phyloP scores from a whole-genome alignment of 73 alveolate species.

The Symbiodinium natans region DNA sequence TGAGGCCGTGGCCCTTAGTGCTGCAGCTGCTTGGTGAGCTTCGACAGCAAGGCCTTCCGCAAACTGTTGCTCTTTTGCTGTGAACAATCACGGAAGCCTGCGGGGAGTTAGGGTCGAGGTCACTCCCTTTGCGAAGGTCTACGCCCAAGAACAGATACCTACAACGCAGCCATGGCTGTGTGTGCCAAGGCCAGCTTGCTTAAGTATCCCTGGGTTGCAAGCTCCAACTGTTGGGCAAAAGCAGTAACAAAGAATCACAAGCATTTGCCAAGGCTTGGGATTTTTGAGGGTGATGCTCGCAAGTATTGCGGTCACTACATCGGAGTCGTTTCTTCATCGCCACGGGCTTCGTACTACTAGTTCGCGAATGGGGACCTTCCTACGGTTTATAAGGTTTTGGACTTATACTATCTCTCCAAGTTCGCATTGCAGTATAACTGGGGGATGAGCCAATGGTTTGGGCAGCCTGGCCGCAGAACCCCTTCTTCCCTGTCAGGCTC shows the following conservation, averaged over 20 bases:
- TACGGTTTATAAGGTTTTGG: too few species aligned
- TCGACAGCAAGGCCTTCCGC: conserved; percentile 39
- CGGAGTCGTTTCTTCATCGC: background rate
- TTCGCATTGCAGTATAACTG: too few species aligned
- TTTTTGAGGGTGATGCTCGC: background rate
- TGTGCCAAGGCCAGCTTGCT: conserved; percentile 26
- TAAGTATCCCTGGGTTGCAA: background rate
- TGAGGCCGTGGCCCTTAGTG: conserved; percentile 52
- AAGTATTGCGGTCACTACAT: background rate
- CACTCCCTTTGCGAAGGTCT: conserved; percentile 4
- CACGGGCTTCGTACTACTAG: too few species aligned
- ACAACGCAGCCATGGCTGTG: conserved; percentile 53
- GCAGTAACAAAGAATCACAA: background rate
- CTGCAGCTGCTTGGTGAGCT: conserved; percentile 28
- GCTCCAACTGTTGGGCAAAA: background rate
- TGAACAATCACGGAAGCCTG: too few species aligned
- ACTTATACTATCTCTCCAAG: too few species aligned
- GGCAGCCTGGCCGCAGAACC: too few species aligned
- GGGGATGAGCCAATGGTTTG: too few species aligned
- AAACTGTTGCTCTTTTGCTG: background rate
- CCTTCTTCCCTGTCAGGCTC: too few species aligned
- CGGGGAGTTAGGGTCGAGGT: too few species aligned
- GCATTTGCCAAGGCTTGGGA: background rate
- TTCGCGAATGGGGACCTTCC: too few species aligned
- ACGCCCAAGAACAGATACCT: conserved; percentile 44